Percentiles rank a stretch among this genome's conserved stretches.
Conservation (phyloP, 768 basidiomycete species). For the Collybia sordida region DNA sequence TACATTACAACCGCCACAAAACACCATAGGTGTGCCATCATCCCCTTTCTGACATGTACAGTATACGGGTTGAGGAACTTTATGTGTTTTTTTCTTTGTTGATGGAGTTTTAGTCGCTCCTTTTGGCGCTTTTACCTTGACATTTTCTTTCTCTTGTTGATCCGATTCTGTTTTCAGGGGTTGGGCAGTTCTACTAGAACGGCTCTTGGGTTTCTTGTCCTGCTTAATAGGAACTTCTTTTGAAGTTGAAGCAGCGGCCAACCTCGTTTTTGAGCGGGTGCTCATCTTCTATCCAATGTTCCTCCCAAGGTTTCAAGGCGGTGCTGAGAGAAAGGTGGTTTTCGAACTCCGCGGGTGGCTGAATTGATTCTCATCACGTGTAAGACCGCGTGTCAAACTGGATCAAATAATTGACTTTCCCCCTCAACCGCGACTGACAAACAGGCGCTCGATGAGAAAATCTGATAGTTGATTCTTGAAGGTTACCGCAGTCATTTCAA, state of each 20-base stretch:
- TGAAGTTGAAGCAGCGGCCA: constrained; percentile 23
- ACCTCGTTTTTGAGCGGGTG: constrained; percentile 43
- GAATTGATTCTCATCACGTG: constrained; percentile 6
- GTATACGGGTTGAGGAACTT: constrained; percentile 26
- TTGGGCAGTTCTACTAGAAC: constrained; percentile 10
- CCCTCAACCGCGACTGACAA: too few relatives aligned
- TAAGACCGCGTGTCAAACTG: not conserved
- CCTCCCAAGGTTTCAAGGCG: not conserved
- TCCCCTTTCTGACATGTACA: constrained; percentile 71
- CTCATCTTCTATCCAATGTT: constrained; percentile 29
- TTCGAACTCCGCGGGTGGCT: constrained; percentile 4
- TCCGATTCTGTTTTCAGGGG: constrained; percentile 10
- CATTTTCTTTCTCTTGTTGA: constrained; percentile 24
- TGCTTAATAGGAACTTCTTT: constrained; percentile 9
- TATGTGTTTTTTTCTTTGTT: constrained; percentile 6
- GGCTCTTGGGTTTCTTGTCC: constrained; percentile 11
- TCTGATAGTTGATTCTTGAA: too few relatives aligned
- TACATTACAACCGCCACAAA: constrained; percentile 66
- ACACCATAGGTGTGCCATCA: constrained; percentile 81
- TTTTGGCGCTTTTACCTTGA: constrained; percentile 16
- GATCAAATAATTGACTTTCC: not conserved
- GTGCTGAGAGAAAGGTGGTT: not conserved
- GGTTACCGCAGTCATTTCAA: too few relatives aligned
- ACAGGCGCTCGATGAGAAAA: too few relatives aligned
- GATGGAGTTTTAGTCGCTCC: constrained; percentile 4